Base-by-base conservation (phyloP, 2,329 filamentous ascomycete genomes). In the Coniochaeta hoffmannii region DNA sequence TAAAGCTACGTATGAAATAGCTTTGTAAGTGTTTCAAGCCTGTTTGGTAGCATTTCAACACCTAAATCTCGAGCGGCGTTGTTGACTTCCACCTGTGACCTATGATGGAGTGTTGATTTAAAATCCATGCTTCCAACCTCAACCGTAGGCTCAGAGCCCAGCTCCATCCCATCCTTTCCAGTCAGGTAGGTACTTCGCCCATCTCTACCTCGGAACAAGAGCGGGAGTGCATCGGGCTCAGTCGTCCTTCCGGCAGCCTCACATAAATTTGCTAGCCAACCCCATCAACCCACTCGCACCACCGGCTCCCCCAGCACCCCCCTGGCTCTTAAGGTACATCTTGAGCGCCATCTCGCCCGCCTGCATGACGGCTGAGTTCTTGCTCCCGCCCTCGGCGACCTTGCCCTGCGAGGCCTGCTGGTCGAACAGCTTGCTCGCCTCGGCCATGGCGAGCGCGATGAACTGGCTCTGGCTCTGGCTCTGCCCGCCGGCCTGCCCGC, bases 341-440 rank as follows among this genome's bases (percentile, higher is more conserved):
- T 96, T 91, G 64, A 96, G 71, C 2, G 91, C 92, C 81, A 89
- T 87, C 78, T 96, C 86, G 1, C 85, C 91, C 3, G 92, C 92
- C 69, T 85, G 77, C 67, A 88, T 84, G 50, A 97, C 76, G 52
- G 85, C 90, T 50, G 84, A 85, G 72, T 96, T 84, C 81, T 96
- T 96, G 72, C 82, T 88, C 5, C 87, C 81, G 26, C 79, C 78
- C 24, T 77, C 71, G 3, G 74, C 67, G 19, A 82, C 73, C 62
- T 80, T 77, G 62, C 81, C 81, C 61, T 78, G 69, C 10, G 76
- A 71, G 30, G 75, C 68, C 68, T 85, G 81, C 66, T 76, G 71
- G 61, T 86, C 83, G 62, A 86, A 86, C 19, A 86, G 75, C 78
- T 92, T 91, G 65, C 86, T 86, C 32, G 90, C 92, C 75, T 97